These are phyloP conservation scores for Sphenostylis stenocarpa DNA, from an alignment of 306 rosid species.

Conservation along the genomic window DNA sequence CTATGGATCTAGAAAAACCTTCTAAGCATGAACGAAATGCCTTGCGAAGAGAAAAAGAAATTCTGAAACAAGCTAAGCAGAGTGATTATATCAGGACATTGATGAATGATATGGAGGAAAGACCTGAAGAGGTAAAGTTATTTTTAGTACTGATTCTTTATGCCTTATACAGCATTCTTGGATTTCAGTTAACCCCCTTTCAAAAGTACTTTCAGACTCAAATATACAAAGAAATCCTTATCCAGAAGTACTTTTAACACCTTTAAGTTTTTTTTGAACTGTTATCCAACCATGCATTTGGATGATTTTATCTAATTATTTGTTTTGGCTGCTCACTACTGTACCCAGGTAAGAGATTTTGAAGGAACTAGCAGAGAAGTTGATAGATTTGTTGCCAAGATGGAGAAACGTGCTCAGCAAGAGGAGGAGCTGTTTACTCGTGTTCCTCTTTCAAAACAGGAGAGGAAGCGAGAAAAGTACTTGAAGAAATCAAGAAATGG, in stretches of 20 bases:
- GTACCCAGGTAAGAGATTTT: slow-evolving; percentile 59
- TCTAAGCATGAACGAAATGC: slow-evolving; percentile 70
- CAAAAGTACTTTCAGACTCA: no score
- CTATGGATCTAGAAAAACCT: slow-evolving; percentile 64
- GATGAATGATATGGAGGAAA: slow-evolving; percentile 72
- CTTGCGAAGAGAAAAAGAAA: slow-evolving; percentile 65
- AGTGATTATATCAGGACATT: slow-evolving; percentile 62
- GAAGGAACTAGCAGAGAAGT: slow-evolving; percentile 72
- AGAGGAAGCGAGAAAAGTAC: slow-evolving; percentile 72
- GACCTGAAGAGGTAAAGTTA: slow-evolving; percentile 80
- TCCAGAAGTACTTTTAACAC: no score
- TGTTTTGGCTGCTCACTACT: slow-evolving; percentile 29
- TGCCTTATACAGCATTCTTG: neutral
- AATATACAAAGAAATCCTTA: no score
- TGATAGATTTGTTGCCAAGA: slow-evolving; percentile 51
- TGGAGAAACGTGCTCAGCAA: slow-evolving; percentile 66
- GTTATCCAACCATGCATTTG: no score
- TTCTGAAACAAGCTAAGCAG: slow-evolving; percentile 55
- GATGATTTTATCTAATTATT: slow-evolving; percentile 12
- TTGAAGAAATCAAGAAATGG: slow-evolving; percentile 80
- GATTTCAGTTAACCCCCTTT: no score
- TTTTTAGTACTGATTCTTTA: slow-evolving; percentile 15
- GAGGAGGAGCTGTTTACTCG: slow-evolving; percentile 85
- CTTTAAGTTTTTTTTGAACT: no score
- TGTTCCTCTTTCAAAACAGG: slow-evolving; percentile 71